Evolutionary conservation across 352 stramenopile genomes (phyloP), one percentile per base, ranked within the genome.

Genomic region (Phytophthora melonis): DNA sequence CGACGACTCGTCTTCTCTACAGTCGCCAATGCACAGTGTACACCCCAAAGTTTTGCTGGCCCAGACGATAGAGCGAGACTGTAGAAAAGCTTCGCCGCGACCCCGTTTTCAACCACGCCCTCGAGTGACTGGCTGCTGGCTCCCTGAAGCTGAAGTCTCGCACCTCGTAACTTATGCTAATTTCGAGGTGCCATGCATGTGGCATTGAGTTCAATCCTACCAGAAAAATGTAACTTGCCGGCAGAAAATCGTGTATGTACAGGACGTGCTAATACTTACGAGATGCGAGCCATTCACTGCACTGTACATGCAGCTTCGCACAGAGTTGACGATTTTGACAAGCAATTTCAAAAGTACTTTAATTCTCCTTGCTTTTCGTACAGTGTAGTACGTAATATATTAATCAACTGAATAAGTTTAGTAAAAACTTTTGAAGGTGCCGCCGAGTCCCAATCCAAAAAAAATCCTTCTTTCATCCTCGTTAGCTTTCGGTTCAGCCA

Each of bases 381-480:
- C 47, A 10, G 0, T 27, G 27, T 23, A 36, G 3, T 3, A 3
- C 5, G 5, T 3, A 5, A 1, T 30, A 5, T 30, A 30, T 14
- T 18, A 3, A 27, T 3, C 3, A 18, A 8, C 2, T 2, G n/a
- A 18, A 3, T 25, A 25, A 25, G 23, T 2, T 25, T 54, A 54
- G 47, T 30, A 1, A 57, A 21, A 21, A 57, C 50, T 39, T 57
- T 66, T 74, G 67, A 32, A 55, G 23, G 21, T 65, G 39, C 45
- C 55, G 60, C 61, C 68, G 16, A 34, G 56, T 75, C 68, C 68
- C 69, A 66, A 55, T 61, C 54, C 47, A 43, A 43, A 10, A 10
- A 60, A 64, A 25, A 25, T 25, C 23, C 23, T 25, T 25, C 23
- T 58, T 30, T 30, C n/a, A 54, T 54, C 47, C 19, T 14, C 47